phyloP scores from a whole-genome alignment of 2,329 filamentous ascomycete genomes.

The Arachnopeziza araneosa region DNA sequence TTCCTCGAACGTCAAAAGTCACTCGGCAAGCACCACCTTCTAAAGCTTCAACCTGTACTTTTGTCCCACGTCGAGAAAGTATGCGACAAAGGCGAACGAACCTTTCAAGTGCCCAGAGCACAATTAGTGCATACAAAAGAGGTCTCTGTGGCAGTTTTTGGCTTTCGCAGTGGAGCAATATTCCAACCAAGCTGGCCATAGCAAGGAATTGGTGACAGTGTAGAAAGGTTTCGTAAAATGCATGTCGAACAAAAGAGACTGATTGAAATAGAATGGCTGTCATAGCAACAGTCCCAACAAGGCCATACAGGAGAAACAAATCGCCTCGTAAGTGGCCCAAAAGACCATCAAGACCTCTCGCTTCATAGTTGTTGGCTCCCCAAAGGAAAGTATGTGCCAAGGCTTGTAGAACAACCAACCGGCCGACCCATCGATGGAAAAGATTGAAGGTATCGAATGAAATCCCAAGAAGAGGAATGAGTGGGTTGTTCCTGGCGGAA shows the following conservation, averaged over 20 bases:
- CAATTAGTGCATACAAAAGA: conserved; percentile 54
- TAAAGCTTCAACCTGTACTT: conserved; percentile 66
- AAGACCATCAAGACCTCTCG: conserved; percentile 43
- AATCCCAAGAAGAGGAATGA: conserved; percentile 63
- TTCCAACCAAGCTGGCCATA: conserved; percentile 49
- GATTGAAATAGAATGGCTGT: conserved; percentile 57
- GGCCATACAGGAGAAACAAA: conserved; percentile 47
- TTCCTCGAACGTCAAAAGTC: conserved; percentile 64
- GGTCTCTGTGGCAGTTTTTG: conserved; percentile 47
- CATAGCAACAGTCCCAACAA: conserved; percentile 35
- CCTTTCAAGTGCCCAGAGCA: conserved; percentile 63
- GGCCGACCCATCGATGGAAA: conserved; percentile 71
- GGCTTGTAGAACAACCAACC: conserved; percentile 65
- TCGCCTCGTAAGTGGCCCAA: conserved; percentile 31
- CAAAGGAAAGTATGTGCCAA: conserved; percentile 60
- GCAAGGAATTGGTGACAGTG: conserved; percentile 61
- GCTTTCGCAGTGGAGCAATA: conserved; percentile 60
- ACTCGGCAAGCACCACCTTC: conserved; percentile 68
- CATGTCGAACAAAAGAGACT: conserved; percentile 63
- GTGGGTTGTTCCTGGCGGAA: conserved; percentile 69
- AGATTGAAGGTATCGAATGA: conserved; percentile 78
- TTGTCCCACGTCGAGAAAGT: conserved; percentile 60
- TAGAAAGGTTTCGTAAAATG: conserved; percentile 73
- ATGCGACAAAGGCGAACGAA: conserved; percentile 52
- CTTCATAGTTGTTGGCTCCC: conserved; percentile 39